Base-by-base conservation (phyloP, 2,329 filamentous ascomycete species). In the Phialophora macrospora region DNA sequence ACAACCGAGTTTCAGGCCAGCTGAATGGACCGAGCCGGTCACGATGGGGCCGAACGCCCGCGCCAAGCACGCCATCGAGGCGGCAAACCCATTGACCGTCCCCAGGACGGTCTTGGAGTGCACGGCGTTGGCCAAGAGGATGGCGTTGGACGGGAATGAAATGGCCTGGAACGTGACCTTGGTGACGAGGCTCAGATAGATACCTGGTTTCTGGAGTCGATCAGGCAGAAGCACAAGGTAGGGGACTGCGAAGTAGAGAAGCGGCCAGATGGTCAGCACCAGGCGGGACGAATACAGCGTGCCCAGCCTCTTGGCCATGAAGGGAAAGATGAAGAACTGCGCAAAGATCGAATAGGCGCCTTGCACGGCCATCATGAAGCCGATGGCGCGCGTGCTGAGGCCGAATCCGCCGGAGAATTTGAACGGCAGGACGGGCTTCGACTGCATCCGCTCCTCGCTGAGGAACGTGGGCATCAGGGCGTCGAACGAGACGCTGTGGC, bases 401-500 rank as follows among this genome's bases (percentile, higher is more conserved):
- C 88, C 91, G 72, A 97, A 94, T 20, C 95, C 94, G 65, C 92
- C 92, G 2, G 88, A 88, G 72, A 99, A 98, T 72, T 90, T 90
- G 82, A 99, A 95, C 0, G 94, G 94, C 1, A 97, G 84, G 12
- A 84, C 69, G 73, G 82, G 78, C n/a, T 79, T 72, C 17, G 82
- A 68, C 41, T 69, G 54, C 58, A 66, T 65, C 7, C 60, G 58
- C 20, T 66, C 67, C 52, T 91, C 91, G 77, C 91, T 94, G 74
- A 99, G 87, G 72, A 99, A 92, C 1, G 97, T 91, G 0, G 95
- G 94, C 72, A 98, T 88, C 56, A 98, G 85, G 74, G 97, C 91
- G 78, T 99, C 95, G 73, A 96, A 95, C 0, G 93, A 96, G 79
- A 99, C 97, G 12, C 94, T 97, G 80, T 98, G 94, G 80, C 93